Percentiles rank a stretch among this genome's conserved stretches.
Evolutionary conservation across 495 filamentous ascomycete species (phyloP).

Genomic region (Annulohypoxylon stygium): DNA sequence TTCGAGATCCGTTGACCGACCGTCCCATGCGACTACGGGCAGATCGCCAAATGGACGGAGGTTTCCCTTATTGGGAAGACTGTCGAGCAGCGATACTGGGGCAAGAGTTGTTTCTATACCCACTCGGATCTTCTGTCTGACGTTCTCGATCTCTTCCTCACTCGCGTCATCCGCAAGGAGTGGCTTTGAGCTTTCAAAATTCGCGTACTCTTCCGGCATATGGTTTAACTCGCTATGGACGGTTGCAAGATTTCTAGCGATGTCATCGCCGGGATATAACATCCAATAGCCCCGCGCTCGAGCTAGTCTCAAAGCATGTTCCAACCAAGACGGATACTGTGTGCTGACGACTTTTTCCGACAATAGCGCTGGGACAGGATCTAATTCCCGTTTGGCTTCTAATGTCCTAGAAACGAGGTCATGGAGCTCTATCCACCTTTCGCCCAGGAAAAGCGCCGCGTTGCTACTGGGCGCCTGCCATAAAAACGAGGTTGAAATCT

Average conservation of each 20-base stretch:
- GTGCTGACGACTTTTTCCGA: conserved; percentile 66
- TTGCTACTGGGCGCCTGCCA: conserved; percentile 87
- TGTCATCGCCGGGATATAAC: conserved; percentile 74
- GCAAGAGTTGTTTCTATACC: conserved; percentile 50
- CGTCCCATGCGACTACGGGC: conserved; percentile 60
- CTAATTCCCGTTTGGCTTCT: conserved; percentile 53
- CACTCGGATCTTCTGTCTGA: conserved; percentile 37
- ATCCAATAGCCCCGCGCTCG: conserved; percentile 78
- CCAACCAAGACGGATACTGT: conserved; percentile 80
- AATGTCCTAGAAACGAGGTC: conserved; percentile 74
- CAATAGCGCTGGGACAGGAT: conserved; percentile 51
- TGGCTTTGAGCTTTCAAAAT: conserved; percentile 26
- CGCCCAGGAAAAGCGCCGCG: conserved; percentile 82
- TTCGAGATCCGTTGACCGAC: conserved; percentile 44
- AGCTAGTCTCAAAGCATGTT: conserved; percentile 79
- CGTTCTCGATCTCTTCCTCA: conserved; percentile 47
- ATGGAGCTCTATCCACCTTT: conserved; percentile 86
- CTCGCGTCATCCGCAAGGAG: conserved; percentile 34
- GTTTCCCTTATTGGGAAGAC: conserved; percentile 52
- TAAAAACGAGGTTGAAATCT: conserved; percentile 70
- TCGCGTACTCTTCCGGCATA: conserved; percentile 74
- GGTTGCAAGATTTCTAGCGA: conserved; percentile 67
- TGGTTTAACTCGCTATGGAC: conserved; percentile 80
- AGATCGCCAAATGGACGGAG: conserved; percentile 55
- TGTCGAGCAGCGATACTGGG: conserved; percentile 53